Evolutionary conservation across 345 rosid genomes (phyloP), one percentile per base, ranked within the genome.

Genomic region (Melaleuca quinquenervia): DNA sequence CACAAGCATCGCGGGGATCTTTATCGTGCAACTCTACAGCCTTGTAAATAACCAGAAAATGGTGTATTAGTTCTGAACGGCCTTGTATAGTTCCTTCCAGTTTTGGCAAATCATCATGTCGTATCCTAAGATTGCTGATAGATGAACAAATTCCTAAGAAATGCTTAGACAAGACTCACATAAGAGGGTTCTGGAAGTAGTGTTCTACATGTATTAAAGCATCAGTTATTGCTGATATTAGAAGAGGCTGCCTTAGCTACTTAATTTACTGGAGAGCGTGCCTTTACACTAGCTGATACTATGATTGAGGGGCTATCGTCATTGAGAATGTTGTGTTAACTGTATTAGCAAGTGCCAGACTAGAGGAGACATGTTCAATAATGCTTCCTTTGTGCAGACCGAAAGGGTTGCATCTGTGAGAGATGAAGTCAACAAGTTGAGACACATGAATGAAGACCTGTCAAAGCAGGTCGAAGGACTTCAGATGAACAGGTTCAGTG

Each of bases 401-500:
- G 99, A 96, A 83, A 92, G 92, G 93, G 95, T 92, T 87, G 98
- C 95, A 64, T 91, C 87, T 64, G 98, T 89, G 86, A 93, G 96
- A 87, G 96, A 94, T 85, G 98, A 97, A 86, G 96, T 94, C 86
- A 95, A 89, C 88, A 93, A 88, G 82, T 88, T 96, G 84, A 94
- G 91, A 93, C 99, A 95, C 89, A 88, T 92, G 54, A 95, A 97
- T 85, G 98, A 96, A 84, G 98, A 97, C 89, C 90, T 97, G 88
- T 60, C 89, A 89, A 97, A 96, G 92, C 99, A 97, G 94, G 98
- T 96, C 83, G 98, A 97, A 94, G 98, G 98, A 52, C 98, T 97
- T 90, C 99, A 97, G 88, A 92, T 96, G 97, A 95, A 94, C 88
- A 92, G 98, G 87, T 97, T 97, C 84, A 93, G 99, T 87, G 99